A percentile compares a stretch with the other conserved stretches of the same genome.
phyloP scores from a whole-genome alignment of 306 rosid genomes.

The Prunus davidiana region DNA sequence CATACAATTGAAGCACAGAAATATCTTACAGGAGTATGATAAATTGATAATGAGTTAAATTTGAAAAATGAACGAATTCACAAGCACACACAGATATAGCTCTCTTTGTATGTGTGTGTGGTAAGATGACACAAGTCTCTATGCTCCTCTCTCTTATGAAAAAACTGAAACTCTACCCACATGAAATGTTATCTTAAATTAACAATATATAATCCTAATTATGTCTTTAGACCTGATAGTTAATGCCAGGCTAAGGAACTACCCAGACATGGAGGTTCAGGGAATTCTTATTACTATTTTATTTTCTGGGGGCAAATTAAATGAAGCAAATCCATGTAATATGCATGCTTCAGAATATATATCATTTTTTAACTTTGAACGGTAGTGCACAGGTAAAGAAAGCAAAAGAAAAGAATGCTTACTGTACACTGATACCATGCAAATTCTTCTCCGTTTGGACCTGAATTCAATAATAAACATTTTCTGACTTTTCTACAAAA shows the following conservation, averaged over 20 bases:
- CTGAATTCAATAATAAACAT: constrained; percentile 43
- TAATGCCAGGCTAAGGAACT: background rate
- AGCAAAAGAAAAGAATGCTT: constrained; percentile 28
- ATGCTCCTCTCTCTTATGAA: background rate
- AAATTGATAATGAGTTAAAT: background rate
- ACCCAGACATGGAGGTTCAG: background rate
- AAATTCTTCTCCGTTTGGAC: constrained; percentile 93
- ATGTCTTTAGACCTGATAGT: background rate
- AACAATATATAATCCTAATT: background rate
- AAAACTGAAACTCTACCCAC: background rate
- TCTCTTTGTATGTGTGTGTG: background rate
- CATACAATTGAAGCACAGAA: background rate
- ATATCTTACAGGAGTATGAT: background rate
- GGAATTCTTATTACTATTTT: background rate
- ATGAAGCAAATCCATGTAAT: background rate
- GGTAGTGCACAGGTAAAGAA: constrained; percentile 6
- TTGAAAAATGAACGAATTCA: background rate
- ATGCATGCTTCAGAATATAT: background rate
- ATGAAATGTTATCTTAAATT: background rate
- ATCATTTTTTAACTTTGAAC: constrained; percentile 6
- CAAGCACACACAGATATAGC: background rate
- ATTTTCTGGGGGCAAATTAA: background rate
- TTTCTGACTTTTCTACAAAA: background rate
- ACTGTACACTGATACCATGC: constrained; percentile 99
- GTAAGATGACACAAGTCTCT: background rate